phyloP scores from a whole-genome alignment of 768 basidiomycete species.

The Scleroderma bovista region DNA sequence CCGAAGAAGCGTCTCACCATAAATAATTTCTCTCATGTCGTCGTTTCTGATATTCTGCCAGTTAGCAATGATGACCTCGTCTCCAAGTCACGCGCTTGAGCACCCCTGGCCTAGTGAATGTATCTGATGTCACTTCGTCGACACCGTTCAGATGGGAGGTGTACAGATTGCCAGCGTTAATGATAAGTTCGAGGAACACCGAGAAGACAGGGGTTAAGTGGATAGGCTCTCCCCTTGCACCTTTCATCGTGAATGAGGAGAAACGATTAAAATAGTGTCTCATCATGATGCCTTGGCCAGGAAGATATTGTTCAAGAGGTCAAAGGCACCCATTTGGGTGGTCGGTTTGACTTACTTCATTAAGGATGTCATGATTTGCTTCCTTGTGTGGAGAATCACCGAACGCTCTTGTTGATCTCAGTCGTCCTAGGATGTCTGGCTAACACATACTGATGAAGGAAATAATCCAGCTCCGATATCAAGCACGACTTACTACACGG shows the following conservation, averaged over 20 bases:
- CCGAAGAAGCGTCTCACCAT: conserved; percentile 52
- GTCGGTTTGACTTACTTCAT: conserved; percentile 50
- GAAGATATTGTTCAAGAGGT: conserved; percentile 52
- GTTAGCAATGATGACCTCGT: conserved; percentile 49
- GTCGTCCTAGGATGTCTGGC: conserved; percentile 69
- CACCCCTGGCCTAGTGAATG: conserved; percentile 22
- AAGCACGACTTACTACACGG: conserved; percentile 47
- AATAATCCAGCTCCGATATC: conserved; percentile 1
- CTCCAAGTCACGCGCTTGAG: conserved; percentile 20
- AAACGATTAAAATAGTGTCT: conserved; percentile 13
- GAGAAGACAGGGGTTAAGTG: conserved; percentile 64
- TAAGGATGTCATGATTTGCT: conserved; percentile 88
- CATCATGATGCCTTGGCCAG: conserved; percentile 94
- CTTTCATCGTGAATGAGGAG: no score
- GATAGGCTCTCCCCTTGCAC: no score
- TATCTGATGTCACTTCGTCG: conserved; percentile 49
- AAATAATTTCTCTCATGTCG: conserved; percentile 33
- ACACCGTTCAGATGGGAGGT: conserved; percentile 79
- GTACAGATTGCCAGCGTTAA: conserved; percentile 70
- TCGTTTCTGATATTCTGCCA: conserved; percentile 43
- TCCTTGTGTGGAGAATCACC: conserved; percentile 52
- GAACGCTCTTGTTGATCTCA: conserved; percentile 62
- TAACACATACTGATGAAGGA: conserved; percentile 26
- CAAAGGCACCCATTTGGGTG: conserved; percentile 7
- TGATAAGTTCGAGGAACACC: conserved; percentile 76